Evolutionary conservation across 176 grass and related monocot genomes (phyloP).

Genomic region (Puccinellia tenuiflora): DNA sequence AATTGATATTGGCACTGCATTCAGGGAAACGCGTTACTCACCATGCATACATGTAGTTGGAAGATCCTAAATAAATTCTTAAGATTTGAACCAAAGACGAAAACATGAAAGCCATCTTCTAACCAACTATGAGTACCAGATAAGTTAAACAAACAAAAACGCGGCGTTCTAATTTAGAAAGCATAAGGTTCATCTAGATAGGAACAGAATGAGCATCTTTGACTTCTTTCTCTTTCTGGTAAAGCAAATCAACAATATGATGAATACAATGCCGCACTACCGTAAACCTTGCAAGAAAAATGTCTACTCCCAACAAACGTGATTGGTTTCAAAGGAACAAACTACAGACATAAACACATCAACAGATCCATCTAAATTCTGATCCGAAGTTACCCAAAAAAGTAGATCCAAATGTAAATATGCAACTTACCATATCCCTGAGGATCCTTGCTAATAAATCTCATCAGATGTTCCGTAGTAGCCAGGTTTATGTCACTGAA

Average conservation of each 20-base stretch:
- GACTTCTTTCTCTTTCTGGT: not conserved
- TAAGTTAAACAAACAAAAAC: conserved; percentile 1
- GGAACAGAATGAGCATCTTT: not conserved
- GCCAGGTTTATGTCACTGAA: conserved; percentile 91
- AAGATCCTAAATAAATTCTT: not conserved
- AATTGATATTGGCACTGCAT: conserved; percentile 87
- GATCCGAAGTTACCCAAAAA: not conserved
- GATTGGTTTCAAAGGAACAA: not conserved
- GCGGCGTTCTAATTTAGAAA: not conserved
- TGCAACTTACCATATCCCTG: conserved; percentile 83
- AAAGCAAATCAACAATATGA: not conserved
- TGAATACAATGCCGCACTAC: not conserved
- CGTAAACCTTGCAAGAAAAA: not conserved
- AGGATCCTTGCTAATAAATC: conserved; percentile 87
- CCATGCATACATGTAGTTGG: not conserved
- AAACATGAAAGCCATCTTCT: not conserved
- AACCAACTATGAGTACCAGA: not conserved
- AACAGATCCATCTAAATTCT: not conserved
- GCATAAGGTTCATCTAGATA: not conserved
- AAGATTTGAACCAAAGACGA: not conserved
- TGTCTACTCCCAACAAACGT: not conserved
- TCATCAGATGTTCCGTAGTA: conserved; percentile 94
- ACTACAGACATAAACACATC: not conserved
- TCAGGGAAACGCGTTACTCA: conserved; percentile 10
- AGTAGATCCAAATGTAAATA: conserved; percentile 7